These are phyloP conservation scores for Monascus ruber DNA, from an alignment of 2,329 filamentous ascomycete genomes.

Conservation along the genomic window DNA sequence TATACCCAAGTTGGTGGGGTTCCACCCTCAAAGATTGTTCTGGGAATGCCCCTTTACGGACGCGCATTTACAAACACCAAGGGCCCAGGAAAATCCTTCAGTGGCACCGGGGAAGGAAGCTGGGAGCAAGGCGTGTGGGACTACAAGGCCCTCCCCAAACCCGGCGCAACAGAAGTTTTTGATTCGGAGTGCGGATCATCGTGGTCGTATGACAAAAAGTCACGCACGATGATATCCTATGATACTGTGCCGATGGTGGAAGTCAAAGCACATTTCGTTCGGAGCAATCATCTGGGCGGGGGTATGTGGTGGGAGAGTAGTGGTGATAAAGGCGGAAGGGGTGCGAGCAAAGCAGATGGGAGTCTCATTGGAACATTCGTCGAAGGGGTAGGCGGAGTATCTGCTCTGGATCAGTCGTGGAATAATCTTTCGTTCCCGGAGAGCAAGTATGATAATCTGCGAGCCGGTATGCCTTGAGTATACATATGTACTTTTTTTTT, in stretches of 20 bases:
- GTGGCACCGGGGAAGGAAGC: constrained; percentile 58
- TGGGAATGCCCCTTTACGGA: constrained; percentile 96
- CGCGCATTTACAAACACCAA: constrained; percentile 72
- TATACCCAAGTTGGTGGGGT: constrained; percentile 56
- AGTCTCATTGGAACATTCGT: constrained; percentile 56
- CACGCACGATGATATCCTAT: constrained; percentile 64
- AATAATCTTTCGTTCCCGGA: constrained; percentile 29
- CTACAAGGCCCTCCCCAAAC: constrained; percentile 69
- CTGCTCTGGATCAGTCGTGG: constrained; percentile 21
- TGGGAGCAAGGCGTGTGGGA: constrained; percentile 85
- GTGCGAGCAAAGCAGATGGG: constrained; percentile 25
- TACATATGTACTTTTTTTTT: not conserved
- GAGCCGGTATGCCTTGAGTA: constrained; percentile 14
- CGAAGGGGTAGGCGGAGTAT: constrained; percentile 22
- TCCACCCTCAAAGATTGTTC: constrained; percentile 58
- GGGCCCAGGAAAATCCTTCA: constrained; percentile 60
- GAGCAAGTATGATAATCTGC: constrained; percentile 31
- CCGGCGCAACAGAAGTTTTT: constrained; percentile 51
- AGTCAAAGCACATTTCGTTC: constrained; percentile 62
- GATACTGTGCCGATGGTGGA: constrained; percentile 49
- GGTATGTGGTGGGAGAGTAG: constrained; percentile 96
- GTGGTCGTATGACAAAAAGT: constrained; percentile 60
- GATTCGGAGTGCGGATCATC: constrained; percentile 58
- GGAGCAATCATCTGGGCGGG: constrained; percentile 58
- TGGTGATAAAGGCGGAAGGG: constrained; percentile 54